Evolutionary conservation across 345 rosid species (phyloP).

Genomic region (Aethionema arabicum): DNA sequence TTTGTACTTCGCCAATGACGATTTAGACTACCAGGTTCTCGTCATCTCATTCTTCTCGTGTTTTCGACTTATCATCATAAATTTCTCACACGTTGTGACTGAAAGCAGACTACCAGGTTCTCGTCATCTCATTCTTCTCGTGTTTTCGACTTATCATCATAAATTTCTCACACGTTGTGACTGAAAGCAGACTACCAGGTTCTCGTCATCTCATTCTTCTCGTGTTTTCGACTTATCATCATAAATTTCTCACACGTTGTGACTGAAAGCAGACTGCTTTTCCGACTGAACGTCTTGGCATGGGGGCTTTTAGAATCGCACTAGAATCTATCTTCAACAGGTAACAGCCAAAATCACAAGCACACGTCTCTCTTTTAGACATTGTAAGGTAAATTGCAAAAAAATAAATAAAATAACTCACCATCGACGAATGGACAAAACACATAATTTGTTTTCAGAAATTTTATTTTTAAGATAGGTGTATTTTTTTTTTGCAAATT

Average conservation of each 20-base stretch:
- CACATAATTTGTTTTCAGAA: no score
- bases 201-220: constrained; percentile 15
- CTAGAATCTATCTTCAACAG: constrained; percentile 78
- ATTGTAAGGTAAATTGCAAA: no score
- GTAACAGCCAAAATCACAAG: constrained; percentile 37
- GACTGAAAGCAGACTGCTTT: constrained; percentile 61
- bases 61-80: constrained; percentile 4
- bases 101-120: constrained; percentile 74
- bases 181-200: constrained; percentile 74
- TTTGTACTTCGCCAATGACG: constrained; percentile 77
- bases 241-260: constrained; percentile 43
- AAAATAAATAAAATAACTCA: no score
- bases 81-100: constrained; percentile 42
- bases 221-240: constrained; percentile 4
- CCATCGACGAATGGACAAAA: no score
- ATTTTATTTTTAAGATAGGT: no score
- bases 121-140: constrained; percentile 12
- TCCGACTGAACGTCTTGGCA: constrained; percentile 84
- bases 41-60: constrained; percentile 5
- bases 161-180: constrained; percentile 42
- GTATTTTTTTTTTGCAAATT: no score
- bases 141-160: constrained; percentile 9
- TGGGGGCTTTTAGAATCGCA: constrained; percentile 92
- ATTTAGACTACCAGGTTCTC: constrained; percentile 79
- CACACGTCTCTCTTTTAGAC: constrained; percentile 1